Conservation (phyloP, 176 grass and related monocot genomes). For the Triticum monococcum region DNA sequence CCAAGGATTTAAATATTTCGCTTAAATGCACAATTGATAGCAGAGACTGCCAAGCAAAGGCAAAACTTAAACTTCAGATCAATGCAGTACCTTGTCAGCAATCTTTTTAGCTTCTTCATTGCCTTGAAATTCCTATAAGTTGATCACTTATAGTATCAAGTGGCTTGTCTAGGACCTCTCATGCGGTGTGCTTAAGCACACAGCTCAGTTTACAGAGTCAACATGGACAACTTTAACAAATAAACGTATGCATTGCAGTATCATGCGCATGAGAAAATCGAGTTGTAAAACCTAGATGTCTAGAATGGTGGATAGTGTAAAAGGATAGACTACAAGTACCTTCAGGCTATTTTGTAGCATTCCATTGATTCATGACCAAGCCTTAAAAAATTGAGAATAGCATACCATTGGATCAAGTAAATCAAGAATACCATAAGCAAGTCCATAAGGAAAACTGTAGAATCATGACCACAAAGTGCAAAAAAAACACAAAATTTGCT, state of each 20-base stretch:
- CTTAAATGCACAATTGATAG: too few relatives aligned
- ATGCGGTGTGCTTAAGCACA: not conserved
- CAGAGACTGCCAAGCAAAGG: not conserved
- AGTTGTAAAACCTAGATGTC: not conserved
- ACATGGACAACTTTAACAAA: not conserved
- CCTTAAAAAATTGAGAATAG: too few relatives aligned
- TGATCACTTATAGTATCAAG: not conserved
- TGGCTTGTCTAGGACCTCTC: too few relatives aligned
- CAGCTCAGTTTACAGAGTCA: not conserved
- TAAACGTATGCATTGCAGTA: not conserved
- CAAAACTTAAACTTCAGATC: not conserved
- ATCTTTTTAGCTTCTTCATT: not conserved
- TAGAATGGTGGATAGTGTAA: not conserved
- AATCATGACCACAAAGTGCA: not conserved
- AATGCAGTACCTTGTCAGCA: not conserved
- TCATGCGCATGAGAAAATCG: not conserved
- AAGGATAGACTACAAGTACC: not conserved
- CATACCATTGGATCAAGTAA: not conserved
- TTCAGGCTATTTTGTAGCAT: not conserved
- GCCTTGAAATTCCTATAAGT: not conserved
- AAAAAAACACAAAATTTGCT: not conserved
- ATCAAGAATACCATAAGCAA: not conserved
- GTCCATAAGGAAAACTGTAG: not conserved
- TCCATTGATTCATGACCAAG: not conserved
- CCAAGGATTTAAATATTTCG: too few relatives aligned